Percentiles rank a stretch among this genome's conserved stretches.
phyloP scores from a whole-genome alignment of 257 asterid genomes.

The Penstemon barbatus region DNA sequence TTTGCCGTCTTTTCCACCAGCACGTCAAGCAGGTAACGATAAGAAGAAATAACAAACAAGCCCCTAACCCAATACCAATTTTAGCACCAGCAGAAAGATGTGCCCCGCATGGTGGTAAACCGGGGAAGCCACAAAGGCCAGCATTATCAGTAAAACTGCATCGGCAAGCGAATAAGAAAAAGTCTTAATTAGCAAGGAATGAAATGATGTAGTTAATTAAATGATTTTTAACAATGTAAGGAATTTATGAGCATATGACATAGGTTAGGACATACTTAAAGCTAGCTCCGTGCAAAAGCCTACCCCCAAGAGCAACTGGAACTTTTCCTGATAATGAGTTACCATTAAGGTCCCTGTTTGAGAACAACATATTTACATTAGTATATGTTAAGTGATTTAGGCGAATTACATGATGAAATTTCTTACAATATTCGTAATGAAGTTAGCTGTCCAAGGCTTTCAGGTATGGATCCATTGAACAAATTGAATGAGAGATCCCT shows the following conservation, averaged over 20 bases:
- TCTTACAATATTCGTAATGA: constrained; percentile 75
- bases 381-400: not conserved
- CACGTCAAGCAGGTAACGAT: constrained; percentile 65
- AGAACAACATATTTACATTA: constrained; percentile 18
- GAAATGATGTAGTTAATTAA: not conserved
- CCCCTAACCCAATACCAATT: constrained; percentile 70
- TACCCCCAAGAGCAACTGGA: constrained; percentile 88
- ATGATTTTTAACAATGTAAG: not conserved
- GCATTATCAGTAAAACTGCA: constrained; percentile 94
- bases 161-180: constrained; percentile 23
- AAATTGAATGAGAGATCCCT: constrained; percentile 93
- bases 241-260: not conserved
- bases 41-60: constrained; percentile 51
- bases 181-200: constrained; percentile 17
- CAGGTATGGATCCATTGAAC: constrained; percentile 92
- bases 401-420: constrained; percentile 27
- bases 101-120: constrained; percentile 71
- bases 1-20: constrained; percentile 97
- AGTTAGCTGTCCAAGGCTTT: constrained; percentile 77
- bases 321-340: constrained; percentile 88
- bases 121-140: constrained; percentile 96
- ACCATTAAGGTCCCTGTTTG: constrained; percentile 76
- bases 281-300: constrained; percentile 93
- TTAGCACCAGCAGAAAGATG: constrained; percentile 81
- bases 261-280: constrained; percentile 35